A percentile compares a stretch with the other conserved stretches of the same genome.
phyloP scores from a whole-genome alignment of 345 rosid species.

The Syzygium aqueum region DNA sequence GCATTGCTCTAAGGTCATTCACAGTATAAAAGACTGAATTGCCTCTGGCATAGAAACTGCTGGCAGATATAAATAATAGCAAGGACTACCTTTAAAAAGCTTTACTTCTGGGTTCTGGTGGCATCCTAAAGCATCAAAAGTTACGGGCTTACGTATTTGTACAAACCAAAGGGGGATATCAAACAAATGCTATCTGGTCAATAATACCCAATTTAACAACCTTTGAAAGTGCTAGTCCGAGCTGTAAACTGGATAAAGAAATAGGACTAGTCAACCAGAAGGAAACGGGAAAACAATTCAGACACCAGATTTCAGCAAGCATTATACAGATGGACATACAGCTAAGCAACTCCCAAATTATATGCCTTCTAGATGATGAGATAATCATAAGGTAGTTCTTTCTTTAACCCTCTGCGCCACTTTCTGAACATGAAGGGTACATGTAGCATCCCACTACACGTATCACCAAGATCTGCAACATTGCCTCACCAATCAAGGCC shows the following conservation, averaged over 20 bases:
- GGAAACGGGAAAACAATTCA: background rate
- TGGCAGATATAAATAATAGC: background rate
- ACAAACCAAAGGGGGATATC: background rate
- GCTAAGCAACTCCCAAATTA: background rate
- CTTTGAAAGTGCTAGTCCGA: background rate
- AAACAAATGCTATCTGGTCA: background rate
- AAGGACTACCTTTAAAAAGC: background rate
- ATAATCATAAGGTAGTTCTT: background rate
- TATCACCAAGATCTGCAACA: background rate
- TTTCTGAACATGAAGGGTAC: background rate
- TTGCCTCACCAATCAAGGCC: conserved; percentile 78
- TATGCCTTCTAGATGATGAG: background rate
- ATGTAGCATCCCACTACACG: background rate
- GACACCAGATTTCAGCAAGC: background rate
- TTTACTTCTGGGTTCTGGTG: background rate
- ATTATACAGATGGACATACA: background rate
- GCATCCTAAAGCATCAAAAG: background rate
- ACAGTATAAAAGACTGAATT: too few species aligned
- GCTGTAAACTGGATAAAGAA: background rate
- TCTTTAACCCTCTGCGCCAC: background rate
- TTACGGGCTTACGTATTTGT: background rate
- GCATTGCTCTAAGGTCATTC: background rate
- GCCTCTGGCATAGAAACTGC: background rate
- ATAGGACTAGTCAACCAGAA: background rate
- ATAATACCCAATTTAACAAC: background rate